Base-by-base conservation (phyloP, 192 early-diverging fungal genomes). In the Backusella morwellensis region DNA sequence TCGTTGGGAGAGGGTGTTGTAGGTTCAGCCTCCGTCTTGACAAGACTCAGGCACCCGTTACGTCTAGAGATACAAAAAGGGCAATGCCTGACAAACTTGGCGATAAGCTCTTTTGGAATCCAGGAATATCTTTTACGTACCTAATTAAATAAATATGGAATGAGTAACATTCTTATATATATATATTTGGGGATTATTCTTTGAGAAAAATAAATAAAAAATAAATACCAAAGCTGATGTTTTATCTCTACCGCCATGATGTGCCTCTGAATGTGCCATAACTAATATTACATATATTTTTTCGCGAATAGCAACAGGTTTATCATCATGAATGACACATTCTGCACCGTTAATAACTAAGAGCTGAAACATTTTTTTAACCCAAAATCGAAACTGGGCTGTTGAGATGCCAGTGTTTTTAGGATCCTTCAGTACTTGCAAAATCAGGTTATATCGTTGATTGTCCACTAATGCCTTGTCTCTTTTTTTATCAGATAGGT, bases 301-400 rank as follows among this genome's bases (percentile, higher is more conserved):
- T 44, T 87, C 86, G 35, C 83, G 81, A n/a, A 77, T 87, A 6
- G 86, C 86, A 1, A 87, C 82, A 19, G 86, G 86, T 42, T 87
- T 87, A 32, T 85, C 80, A 8, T 85, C 78, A 70, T 87, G 86
- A 40, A 80, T 83, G 5, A 87, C 84, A 23, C 83, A 68, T 63
- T 87, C 84, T 4, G 72, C 77, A 0, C 78, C 77, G 17, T 79
- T 78, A 14, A 67, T 70, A 4, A 32, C 29, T n/a, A 63, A 44
- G 11, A 87, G 75, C 2, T 84, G 80, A 74, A 87, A 87, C 86
- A 87, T 87, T 21, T 87, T 87, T 38, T 87, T 87, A 11, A 84
- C 86, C 86, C 86, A 87, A 74, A 87, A 87, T 6, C 86, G 79
- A 44, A 87, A 87, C 52, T 87, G 86, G 0, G 86, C 86, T 4